Conservation (phyloP, 192 early-diverging fungal genomes). For the Coemansia sp. region DNA sequence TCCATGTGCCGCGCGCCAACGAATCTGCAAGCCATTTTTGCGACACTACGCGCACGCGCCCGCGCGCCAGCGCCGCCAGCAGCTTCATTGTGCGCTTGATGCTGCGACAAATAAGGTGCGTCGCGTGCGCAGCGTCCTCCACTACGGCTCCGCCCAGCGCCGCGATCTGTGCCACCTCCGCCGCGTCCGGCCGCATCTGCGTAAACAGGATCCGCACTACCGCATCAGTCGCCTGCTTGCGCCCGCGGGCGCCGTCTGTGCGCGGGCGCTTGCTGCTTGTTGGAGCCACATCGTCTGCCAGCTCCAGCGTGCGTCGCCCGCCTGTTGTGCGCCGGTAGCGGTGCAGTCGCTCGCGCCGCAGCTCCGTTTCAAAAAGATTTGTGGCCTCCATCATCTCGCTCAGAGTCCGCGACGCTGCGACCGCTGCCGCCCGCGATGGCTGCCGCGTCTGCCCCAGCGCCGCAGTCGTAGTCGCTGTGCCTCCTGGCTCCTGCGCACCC, state of each 20-base stretch:
- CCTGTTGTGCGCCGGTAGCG: slow-evolving; percentile 31
- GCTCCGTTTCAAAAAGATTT: slow-evolving; percentile 57
- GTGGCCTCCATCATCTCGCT: slow-evolving; percentile 56
- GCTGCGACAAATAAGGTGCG: slow-evolving; percentile 58
- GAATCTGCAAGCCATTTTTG: slow-evolving; percentile 41
- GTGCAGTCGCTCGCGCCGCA: slow-evolving; percentile 53
- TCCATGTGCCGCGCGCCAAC: slow-evolving; percentile 33
- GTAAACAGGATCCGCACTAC: slow-evolving; percentile 53
- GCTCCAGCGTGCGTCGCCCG: slow-evolving; percentile 27
- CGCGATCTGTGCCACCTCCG: slow-evolving; percentile 48
- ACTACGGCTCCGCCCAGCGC: slow-evolving; percentile 58
- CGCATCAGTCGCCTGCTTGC: not conserved
- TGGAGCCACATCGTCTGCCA: slow-evolving; percentile 24
- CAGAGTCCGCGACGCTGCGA: slow-evolving; percentile 49
- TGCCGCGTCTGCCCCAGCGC: slow-evolving; percentile 35
- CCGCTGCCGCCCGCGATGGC: slow-evolving; percentile 52
- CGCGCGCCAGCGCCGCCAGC: slow-evolving; percentile 41
- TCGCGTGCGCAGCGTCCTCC: slow-evolving; percentile 49
- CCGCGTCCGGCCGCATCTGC: slow-evolving; percentile 33
- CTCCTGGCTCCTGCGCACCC: slow-evolving; percentile 1
- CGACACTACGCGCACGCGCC: slow-evolving; percentile 31
- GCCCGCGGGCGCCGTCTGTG: not conserved
- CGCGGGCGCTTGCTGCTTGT: slow-evolving; percentile 17
- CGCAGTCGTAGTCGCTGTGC: not conserved
- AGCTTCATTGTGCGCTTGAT: slow-evolving; percentile 63